Base-by-base conservation (phyloP, 805 yeast genomes). In the Zygoascus biomembranicola region DNA sequence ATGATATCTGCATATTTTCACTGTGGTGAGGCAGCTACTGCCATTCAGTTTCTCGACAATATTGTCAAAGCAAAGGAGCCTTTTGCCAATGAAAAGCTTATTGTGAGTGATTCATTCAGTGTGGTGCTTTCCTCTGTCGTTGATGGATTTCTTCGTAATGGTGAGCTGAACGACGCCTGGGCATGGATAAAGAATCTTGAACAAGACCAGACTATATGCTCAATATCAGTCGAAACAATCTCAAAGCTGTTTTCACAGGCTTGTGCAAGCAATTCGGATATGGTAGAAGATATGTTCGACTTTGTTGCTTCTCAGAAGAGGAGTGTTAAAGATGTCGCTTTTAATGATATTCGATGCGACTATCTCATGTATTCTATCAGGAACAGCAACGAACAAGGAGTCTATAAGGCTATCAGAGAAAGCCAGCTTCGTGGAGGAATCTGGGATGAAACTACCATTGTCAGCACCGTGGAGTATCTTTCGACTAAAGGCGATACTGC, bases 371-470 rank as follows among this genome's bases (percentile, higher is more conserved):
- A 61, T 16, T 59, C 63, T 18, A 58, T 61, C 5, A 56, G 55
- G 1, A 39, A 55, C 8, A 50, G 55, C 28, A 50, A 58, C 35
- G 46, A 26, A 8, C 61, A 56, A 13, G 47, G 57, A 18, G 49
- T 69, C 14, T 55, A 57, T 49, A 62, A 66, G 57, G 65, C 57
- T 11, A 55, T 69, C 43, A 56, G 59, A n/a, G 72, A 69, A 52
- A 53, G 65, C 8, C 60, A 60, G 18, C 52, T 65, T 14, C 55
- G 63, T 19, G 57, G 55, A 20, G 63, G 63, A 13, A 42, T 57
- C 11, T 65, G 69, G 68, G 69, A 65, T 47, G 66, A 65, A 14
- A 49, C 63, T 11, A 65, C 70, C 1, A 23, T 64, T 4, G 53
- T 57, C 1, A 57, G 53, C 10, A 64, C 60, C 2, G 48, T 60